Evolutionary conservation across 495 filamentous ascomycete species (phyloP).

Genomic region (Geoglossum glabrum): DNA sequence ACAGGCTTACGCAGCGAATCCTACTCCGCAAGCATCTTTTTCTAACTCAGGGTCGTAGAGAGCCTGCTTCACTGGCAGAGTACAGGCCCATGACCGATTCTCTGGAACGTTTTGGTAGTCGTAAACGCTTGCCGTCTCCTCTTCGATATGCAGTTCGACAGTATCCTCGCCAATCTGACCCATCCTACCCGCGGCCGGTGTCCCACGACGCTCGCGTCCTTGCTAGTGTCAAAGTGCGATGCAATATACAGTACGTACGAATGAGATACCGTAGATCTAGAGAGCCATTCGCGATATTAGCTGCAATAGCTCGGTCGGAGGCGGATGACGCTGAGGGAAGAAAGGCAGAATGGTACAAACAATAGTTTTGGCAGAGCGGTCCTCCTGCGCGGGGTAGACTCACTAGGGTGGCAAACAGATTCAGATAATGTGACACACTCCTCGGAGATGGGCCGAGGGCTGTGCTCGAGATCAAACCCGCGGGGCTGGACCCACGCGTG

Average conservation of each 20-base stretch:
- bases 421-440: not conserved
- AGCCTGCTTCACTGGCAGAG: constrained; percentile 92
- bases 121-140: constrained; percentile 43
- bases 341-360: not conserved
- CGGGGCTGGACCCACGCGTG: not conserved
- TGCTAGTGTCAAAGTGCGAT: not conserved
- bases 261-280: not conserved
- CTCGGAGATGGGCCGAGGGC: not conserved
- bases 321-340: not conserved
- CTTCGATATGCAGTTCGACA: constrained; percentile 39
- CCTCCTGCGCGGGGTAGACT: not conserved
- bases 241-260: not conserved
- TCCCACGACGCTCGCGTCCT: not conserved
- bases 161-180: constrained; percentile 44
- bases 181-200: constrained; percentile 29
- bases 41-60: constrained; percentile 91
- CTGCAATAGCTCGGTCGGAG: not conserved
- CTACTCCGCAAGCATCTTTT: constrained; percentile 99
- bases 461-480: not conserved
- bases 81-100: constrained; percentile 85
- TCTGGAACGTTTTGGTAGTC: constrained; percentile 67
- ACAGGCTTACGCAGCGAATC: constrained; percentile 79
- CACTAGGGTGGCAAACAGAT: not conserved
- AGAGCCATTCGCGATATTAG: not conserved
- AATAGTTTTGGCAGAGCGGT: not conserved